Conservation (phyloP, 371 early-diverging fungal species). For the Mucor racemosus region DNA sequence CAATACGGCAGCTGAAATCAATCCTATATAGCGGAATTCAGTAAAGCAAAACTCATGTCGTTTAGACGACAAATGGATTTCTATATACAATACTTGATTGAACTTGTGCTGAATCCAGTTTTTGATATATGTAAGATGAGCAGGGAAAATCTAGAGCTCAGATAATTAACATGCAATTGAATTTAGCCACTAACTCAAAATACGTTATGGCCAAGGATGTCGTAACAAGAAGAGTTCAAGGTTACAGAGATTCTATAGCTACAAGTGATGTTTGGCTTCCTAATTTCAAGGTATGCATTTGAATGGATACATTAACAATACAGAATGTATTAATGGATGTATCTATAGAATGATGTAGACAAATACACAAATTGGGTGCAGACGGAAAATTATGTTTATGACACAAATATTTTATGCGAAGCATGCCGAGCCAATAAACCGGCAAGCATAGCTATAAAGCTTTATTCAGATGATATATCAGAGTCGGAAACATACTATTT, state of each 20-base stretch:
- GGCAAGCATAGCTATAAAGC: constrained; percentile 4
- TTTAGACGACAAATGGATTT: constrained; percentile 18
- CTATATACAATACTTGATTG: constrained; percentile 27
- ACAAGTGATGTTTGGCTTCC: constrained; percentile 35
- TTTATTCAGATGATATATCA: constrained; percentile 8
- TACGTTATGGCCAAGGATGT: constrained; percentile 21
- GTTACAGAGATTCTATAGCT: constrained; percentile 31
- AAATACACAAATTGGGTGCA: constrained; percentile 20
- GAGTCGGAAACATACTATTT: constrained; percentile 11
- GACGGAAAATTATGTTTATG: not conserved
- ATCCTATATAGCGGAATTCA: constrained; percentile 25
- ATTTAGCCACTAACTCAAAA: not conserved
- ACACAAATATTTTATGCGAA: constrained; percentile 8
- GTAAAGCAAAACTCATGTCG: constrained; percentile 14
- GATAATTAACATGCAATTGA: not conserved
- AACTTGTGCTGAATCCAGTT: constrained; percentile 4
- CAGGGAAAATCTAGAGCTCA: not conserved
- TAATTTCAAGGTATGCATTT: constrained; percentile 24
- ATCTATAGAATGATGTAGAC: not conserved
- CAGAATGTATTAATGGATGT: not conserved
- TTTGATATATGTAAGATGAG: constrained; percentile 13
- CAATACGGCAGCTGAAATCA: not conserved
- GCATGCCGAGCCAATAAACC: constrained; percentile 31
- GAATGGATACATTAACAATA: not conserved
- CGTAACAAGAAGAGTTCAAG: constrained; percentile 26